Percentiles rank a stretch among this genome's conserved stretches.
phyloP scores from a whole-genome alignment of 176 grass and related monocot species.

The Cenchrus fungigraminus region DNA sequence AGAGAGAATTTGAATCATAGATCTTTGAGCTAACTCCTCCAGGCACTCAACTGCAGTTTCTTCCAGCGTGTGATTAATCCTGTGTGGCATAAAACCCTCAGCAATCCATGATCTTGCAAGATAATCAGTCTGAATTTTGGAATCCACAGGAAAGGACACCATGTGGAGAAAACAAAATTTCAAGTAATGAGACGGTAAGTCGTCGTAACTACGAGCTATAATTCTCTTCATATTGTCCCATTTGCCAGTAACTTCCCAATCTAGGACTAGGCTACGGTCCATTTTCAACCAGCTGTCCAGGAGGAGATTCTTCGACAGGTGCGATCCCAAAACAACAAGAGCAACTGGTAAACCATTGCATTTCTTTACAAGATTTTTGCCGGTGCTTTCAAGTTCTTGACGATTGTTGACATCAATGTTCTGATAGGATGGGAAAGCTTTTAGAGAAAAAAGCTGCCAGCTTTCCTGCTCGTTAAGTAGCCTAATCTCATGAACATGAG shows the following conservation, averaged over 20 bases:
- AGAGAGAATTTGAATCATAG: background rate
- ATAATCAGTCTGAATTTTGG: rapidly evolving
- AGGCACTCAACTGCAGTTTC: background rate
- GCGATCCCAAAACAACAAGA: background rate
- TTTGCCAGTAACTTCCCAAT: background rate
- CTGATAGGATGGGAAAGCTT: background rate
- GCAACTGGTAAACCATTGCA: background rate
- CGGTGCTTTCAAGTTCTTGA: background rate
- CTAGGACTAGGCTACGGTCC: background rate
- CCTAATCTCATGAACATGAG: background rate
- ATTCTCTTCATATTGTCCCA: background rate
- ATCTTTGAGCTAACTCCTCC: background rate
- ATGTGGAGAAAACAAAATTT: background rate
- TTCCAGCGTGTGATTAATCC: background rate
- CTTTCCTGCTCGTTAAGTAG: conserved; percentile 7
- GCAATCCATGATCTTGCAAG: background rate
- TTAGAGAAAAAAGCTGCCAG: background rate
- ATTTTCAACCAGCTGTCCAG: background rate
- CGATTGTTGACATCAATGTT: background rate
- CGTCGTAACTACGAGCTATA: background rate
- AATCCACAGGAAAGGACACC: background rate
- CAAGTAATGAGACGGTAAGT: background rate
- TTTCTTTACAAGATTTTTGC: background rate
- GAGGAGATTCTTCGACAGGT: background rate
- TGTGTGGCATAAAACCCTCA: background rate